Evolutionary conservation across 225 moss, liverwort and hornwort genomes (phyloP).

Genomic region (Lunularia cruciata): DNA sequence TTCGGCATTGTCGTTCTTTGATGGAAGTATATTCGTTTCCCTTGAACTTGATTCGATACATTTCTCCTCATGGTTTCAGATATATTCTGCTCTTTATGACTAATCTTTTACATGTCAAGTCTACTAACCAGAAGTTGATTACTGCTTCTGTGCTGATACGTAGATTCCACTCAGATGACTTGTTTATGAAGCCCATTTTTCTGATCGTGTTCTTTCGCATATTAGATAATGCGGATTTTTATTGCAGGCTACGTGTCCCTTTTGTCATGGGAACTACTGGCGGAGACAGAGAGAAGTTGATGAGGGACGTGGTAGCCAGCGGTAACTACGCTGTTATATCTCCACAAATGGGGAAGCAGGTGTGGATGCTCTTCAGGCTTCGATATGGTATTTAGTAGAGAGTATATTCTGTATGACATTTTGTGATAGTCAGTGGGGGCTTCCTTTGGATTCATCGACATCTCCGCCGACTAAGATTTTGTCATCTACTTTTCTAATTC

Average conservation of each 20-base stretch:
- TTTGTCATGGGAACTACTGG: slow-evolving; percentile 99
- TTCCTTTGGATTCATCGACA: background rate
- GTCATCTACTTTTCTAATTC: background rate
- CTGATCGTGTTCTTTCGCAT: slow-evolving; percentile 30
- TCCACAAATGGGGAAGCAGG: slow-evolving; percentile 99
- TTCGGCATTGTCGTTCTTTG: too few relatives aligned
- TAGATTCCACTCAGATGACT: too few relatives aligned
- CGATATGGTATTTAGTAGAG: background rate
- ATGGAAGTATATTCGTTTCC: too few relatives aligned
- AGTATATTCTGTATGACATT: background rate
- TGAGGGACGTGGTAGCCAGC: slow-evolving; percentile 57
- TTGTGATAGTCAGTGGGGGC: background rate
- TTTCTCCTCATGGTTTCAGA: too few relatives aligned
- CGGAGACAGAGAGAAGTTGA: slow-evolving; percentile 78
- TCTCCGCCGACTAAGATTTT: background rate
- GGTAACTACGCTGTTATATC: slow-evolving; percentile 84
- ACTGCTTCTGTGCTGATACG: too few relatives aligned
- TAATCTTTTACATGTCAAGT: too few relatives aligned
- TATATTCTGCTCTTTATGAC: too few relatives aligned
- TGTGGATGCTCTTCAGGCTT: slow-evolving; percentile 20
- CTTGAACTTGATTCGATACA: too few relatives aligned
- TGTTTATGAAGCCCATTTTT: too few relatives aligned
- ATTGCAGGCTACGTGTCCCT: slow-evolving; percentile 72
- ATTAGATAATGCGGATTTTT: slow-evolving; percentile 89
- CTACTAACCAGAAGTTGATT: too few relatives aligned